Evolutionary conservation across 805 yeast species (phyloP).

Genomic region (Candida insectalens): DNA sequence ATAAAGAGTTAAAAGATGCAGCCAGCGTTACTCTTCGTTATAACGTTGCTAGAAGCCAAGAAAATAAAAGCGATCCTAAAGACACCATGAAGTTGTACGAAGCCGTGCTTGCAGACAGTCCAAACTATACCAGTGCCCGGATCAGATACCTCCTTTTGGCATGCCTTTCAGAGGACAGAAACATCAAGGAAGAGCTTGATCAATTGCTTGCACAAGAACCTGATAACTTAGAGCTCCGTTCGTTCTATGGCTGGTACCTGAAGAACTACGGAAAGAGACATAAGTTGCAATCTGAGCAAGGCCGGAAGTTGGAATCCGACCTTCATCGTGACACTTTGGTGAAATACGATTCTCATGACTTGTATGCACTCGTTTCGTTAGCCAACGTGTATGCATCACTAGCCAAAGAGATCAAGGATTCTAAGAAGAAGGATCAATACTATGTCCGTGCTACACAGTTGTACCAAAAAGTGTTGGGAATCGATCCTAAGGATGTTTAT

Average conservation of each 20-base stretch:
- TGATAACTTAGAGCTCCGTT: constrained; percentile 70
- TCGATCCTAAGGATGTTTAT: constrained; percentile 79
- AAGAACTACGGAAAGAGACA: constrained; percentile 48
- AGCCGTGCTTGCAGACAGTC: constrained; percentile 45
- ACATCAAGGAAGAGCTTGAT: constrained; percentile 44
- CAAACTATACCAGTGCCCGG: constrained; percentile 67
- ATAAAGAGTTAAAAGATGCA: constrained; percentile 14
- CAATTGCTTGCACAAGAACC: constrained; percentile 42
- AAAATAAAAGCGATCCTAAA: constrained; percentile 17
- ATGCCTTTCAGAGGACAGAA: constrained; percentile 37
- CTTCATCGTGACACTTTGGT: constrained; percentile 83
- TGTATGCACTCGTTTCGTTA: constrained; percentile 79
- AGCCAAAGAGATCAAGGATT: constrained; percentile 68
- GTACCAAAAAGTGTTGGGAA: constrained; percentile 75
- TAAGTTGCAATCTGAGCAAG: constrained; percentile 31
- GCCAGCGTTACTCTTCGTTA: constrained; percentile 41
- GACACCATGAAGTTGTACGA: constrained; percentile 36
- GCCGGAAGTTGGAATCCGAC: constrained; percentile 54
- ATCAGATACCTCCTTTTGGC: constrained; percentile 60
- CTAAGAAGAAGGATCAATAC: constrained; percentile 55
- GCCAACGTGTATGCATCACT: constrained; percentile 79
- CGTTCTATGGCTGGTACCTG: constrained; percentile 88
- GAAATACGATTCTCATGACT: constrained; percentile 76
- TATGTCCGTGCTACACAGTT: constrained; percentile 88
- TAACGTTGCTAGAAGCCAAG: constrained; percentile 68